Evolutionary conservation across 1,139 yeast genomes (phyloP).

Genomic region (Nakaseomyces bracarensis): DNA sequence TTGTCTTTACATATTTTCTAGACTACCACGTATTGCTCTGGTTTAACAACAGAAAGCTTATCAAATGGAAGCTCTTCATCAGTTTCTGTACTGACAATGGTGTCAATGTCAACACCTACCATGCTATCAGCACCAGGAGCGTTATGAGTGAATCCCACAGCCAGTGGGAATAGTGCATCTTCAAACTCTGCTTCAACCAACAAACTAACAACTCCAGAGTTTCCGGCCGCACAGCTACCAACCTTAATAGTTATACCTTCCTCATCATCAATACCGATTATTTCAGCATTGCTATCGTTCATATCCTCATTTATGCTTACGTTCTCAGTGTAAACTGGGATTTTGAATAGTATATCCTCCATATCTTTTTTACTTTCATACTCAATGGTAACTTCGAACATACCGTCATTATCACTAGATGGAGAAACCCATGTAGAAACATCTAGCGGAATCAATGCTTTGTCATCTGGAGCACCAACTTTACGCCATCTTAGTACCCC

Average conservation of each 20-base stretch:
- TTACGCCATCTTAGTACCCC: conserved; percentile 91
- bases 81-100: conserved; percentile 4
- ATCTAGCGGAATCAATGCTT: conserved; percentile 55
- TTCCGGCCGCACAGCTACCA: conserved; percentile 39
- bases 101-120: conserved; percentile 6
- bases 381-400: conserved; percentile 75
- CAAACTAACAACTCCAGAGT: conserved; percentile 73
- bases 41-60: conserved; percentile 5
- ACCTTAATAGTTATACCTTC: conserved; percentile 51
- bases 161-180: conserved; percentile 83
- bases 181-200: conserved; percentile 67
- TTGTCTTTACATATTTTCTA: neutral
- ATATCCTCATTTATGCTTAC: conserved; percentile 46
- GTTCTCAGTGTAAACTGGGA: conserved; percentile 56
- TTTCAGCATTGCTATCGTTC: conserved; percentile 40
- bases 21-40: conserved; percentile 8
- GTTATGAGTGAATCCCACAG: conserved; percentile 4
- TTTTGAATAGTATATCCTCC: conserved; percentile 27
- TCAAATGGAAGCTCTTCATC: conserved; percentile 8
- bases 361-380: conserved; percentile 55
- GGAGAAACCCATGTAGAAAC: conserved; percentile 78
- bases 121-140: conserved; percentile 5
- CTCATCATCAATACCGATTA: conserved; percentile 45
- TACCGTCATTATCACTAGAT: conserved; percentile 45
- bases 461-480: conserved; percentile 50